Percentiles rank a stretch among this genome's conserved stretches.
Evolutionary conservation across 2,329 filamentous ascomycete species (phyloP).

Genomic region (Fusarium sp.): DNA sequence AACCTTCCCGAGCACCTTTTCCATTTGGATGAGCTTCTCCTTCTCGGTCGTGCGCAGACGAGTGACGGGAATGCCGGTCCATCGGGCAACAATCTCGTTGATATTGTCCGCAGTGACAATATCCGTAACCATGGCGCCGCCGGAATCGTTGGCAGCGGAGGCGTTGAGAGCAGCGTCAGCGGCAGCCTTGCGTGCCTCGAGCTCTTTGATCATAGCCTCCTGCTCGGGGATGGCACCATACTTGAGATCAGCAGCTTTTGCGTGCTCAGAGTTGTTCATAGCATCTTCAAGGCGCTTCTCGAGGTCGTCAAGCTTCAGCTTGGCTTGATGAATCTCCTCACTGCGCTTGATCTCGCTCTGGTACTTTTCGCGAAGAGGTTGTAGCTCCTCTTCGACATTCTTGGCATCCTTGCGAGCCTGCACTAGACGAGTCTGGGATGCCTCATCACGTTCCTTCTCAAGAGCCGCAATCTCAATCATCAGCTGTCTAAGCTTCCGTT

Average conservation of each 20-base stretch:
- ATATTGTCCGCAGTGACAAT: conserved; percentile 97
- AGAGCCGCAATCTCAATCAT: conserved; percentile 98
- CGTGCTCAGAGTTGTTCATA: conserved; percentile 84
- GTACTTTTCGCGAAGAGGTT: conserved; percentile 93
- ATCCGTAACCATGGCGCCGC: conserved; percentile 84
- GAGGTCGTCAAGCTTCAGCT: conserved; percentile 91
- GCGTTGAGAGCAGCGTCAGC: conserved; percentile 76
- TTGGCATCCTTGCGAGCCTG: conserved; percentile 89
- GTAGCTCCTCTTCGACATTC: conserved; percentile 92
- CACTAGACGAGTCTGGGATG: conserved; percentile 82
- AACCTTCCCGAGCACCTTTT: conserved; percentile 80
- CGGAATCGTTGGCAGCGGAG: conserved; percentile 62
- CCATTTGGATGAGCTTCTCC: conserved; percentile 98
- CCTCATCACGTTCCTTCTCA: conserved; percentile 92
- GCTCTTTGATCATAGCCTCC: conserved; percentile 77
- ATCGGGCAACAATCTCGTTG: conserved; percentile 96
- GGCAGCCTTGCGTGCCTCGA: conserved; percentile 82
- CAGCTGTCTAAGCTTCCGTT: conserved; percentile 87
- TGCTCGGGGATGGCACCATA: conserved; percentile 98
- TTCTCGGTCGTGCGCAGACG: conserved; percentile 94
- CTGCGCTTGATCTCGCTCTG: conserved; percentile 90
- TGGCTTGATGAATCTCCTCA: conserved; percentile 91
- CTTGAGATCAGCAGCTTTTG: conserved; percentile 89
- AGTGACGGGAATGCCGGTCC: conserved; percentile 98
- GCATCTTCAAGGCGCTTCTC: conserved; percentile 94